A percentile compares a stretch with the other conserved stretches of the same genome.
phyloP scores from a whole-genome alignment of 2,329 filamentous ascomycete species.

The Xylariales sp. region DNA sequence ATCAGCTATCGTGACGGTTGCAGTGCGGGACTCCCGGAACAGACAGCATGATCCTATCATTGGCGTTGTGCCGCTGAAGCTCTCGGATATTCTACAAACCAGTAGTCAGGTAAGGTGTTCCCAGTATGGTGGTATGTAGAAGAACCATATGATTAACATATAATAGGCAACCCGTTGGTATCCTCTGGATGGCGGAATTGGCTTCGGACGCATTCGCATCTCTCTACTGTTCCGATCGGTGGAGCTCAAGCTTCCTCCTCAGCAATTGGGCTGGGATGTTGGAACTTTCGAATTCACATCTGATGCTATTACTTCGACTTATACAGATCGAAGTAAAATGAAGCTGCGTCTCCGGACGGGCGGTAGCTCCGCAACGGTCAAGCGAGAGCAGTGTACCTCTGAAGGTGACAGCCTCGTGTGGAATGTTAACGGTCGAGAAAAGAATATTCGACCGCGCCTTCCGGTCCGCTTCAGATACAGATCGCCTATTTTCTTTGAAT shows the following conservation, averaged over 20 bases:
- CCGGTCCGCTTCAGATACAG: constrained; percentile 90
- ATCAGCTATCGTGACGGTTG: constrained; percentile 78
- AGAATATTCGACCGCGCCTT: constrained; percentile 55
- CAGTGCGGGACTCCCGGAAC: constrained; percentile 83
- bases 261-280: constrained; percentile 89
- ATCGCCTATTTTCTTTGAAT: constrained; percentile 84
- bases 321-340: constrained; percentile 55
- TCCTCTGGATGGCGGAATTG: constrained; percentile 89
- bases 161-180: constrained; percentile 73
- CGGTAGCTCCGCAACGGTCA: constrained; percentile 70
- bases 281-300: constrained; percentile 88
- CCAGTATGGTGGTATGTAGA: not conserved
- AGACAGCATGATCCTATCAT: constrained; percentile 92
- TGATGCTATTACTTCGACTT: constrained; percentile 60
- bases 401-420: constrained; percentile 51
- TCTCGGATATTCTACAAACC: constrained; percentile 83
- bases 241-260: constrained; percentile 78
- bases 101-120: constrained; percentile 59
- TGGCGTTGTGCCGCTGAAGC: constrained; percentile 82
- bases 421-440: constrained; percentile 40
- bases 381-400: constrained; percentile 57
- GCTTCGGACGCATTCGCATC: constrained; percentile 85
- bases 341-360: constrained; percentile 81
- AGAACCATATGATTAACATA: constrained; percentile 18
- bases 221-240: constrained; percentile 87